Evolutionary conservation across 1,284 basidiomycete species (phyloP).

Genomic region (Trichosporon sp.): DNA sequence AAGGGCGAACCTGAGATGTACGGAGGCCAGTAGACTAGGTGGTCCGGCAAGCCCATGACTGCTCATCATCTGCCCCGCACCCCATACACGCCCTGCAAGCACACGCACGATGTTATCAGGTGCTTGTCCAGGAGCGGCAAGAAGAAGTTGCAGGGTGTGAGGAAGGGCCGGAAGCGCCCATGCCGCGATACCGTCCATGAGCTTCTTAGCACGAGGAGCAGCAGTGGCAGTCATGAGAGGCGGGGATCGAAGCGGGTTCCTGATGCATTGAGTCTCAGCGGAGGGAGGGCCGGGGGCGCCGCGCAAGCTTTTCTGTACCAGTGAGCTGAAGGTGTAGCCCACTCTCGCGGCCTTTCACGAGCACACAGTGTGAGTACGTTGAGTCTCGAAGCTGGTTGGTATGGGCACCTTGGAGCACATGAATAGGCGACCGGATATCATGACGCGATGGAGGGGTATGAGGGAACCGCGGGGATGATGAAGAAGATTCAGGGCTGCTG

Average conservation of each 20-base stretch:
- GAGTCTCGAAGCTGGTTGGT: no score
- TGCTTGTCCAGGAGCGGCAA: not conserved
- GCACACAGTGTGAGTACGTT: no score
- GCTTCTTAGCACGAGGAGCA: no score
- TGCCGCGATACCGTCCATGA: not conserved
- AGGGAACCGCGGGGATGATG: not conserved
- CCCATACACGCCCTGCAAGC: not conserved
- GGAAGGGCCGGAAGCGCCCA: not conserved
- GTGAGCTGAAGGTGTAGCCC: no score
- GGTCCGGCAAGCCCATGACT: not conserved
- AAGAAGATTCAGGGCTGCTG: not conserved
- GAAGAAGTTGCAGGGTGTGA: not conserved
- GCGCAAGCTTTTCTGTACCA: no score
- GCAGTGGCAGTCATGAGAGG: not conserved
- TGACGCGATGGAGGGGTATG: not conserved
- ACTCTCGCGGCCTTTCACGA: no score
- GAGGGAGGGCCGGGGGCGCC: not conserved
- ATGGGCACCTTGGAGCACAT: not conserved
- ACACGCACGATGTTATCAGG: not conserved
- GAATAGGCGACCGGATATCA: not conserved
- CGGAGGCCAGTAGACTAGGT: not conserved
- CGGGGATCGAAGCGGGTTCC: not conserved
- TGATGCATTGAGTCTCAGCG: not conserved
- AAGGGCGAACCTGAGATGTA: not conserved
- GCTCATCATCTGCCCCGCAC: not conserved